Evolutionary conservation across 2,329 filamentous ascomycete species (phyloP).

Genomic region (Cryphonectria carpinicola): DNA sequence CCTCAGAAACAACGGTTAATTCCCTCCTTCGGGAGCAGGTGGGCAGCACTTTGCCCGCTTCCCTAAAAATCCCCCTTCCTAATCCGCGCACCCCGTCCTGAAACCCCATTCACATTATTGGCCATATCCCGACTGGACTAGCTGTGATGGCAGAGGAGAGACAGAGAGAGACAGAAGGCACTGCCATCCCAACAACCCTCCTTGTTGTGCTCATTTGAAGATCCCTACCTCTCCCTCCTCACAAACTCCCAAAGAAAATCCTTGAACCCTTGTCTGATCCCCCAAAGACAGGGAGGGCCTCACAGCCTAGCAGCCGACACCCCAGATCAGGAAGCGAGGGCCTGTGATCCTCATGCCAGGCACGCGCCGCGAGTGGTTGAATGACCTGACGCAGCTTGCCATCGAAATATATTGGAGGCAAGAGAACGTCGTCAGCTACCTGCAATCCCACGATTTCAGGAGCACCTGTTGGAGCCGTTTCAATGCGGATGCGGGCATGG

Average conservation of each 20-base stretch:
- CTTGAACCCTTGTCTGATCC: not conserved
- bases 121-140: not conserved
- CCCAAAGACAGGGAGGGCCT: not conserved
- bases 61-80: not conserved
- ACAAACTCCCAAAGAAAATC: not conserved
- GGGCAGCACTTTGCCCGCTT: not conserved
- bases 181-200: not conserved
- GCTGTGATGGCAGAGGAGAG: not conserved
- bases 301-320: not conserved
- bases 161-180: not conserved
- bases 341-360: not conserved
- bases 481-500: conserved; percentile 14
- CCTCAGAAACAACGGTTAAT: not conserved
- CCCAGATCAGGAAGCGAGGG: not conserved
- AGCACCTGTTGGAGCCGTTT: conserved; percentile 22
- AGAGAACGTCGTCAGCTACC: conserved; percentile 22
- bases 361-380: not conserved
- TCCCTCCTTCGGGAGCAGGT: not conserved
- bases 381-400: conserved; percentile 1
- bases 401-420: conserved; percentile 3
- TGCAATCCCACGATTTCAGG: conserved; percentile 24
- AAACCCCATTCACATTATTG: not conserved
- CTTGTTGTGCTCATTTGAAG: not conserved
- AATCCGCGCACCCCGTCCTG: not conserved
- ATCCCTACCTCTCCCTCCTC: not conserved